Evolutionary conservation across 352 stramenopile genomes (phyloP).

Genomic region (Globisporangium canariense): DNA sequence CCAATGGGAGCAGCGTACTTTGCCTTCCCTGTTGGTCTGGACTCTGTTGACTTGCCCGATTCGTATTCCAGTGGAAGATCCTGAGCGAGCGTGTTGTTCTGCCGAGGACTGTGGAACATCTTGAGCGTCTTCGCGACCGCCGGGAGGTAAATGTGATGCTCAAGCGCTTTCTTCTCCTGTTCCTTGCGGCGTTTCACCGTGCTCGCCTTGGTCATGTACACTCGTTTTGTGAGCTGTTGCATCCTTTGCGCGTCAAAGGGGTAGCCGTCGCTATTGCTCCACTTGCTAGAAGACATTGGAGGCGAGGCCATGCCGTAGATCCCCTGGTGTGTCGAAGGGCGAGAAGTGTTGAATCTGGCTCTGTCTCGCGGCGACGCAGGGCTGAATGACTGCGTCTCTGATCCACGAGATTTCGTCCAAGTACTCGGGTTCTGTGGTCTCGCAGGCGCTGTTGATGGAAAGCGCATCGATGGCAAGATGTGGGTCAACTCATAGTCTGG

Average conservation of each 20-base stretch:
- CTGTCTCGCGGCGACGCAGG: neutral
- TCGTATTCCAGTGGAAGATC: neutral
- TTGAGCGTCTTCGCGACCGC: conserved; percentile 24
- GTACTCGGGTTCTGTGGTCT: neutral
- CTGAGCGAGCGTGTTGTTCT: neutral
- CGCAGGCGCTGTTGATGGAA: neutral
- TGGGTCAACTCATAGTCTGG: neutral
- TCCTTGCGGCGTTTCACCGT: conserved; percentile 10
- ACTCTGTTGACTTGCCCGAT: neutral
- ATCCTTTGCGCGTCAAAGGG: conserved; percentile 15
- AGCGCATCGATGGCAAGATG: conserved; percentile 2
- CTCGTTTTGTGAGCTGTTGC: conserved; percentile 17
- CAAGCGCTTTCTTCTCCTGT: conserved; percentile 20
- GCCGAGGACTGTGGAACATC: conserved; percentile 8
- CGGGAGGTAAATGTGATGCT: conserved; percentile 31
- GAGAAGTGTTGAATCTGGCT: neutral
- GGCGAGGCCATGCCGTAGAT: neutral
- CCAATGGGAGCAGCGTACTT: conserved; percentile 15
- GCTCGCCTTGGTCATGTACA: conserved; percentile 13
- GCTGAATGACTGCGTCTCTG: neutral
- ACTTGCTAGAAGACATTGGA: conserved; percentile 10
- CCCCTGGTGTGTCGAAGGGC: neutral
- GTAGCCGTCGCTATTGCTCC: neutral
- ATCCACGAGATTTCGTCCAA: neutral
- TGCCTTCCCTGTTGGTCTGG: neutral